phyloP scores from a whole-genome alignment of 2,329 filamentous ascomycete species.

The Gnomoniopsis smithogilvyi region DNA sequence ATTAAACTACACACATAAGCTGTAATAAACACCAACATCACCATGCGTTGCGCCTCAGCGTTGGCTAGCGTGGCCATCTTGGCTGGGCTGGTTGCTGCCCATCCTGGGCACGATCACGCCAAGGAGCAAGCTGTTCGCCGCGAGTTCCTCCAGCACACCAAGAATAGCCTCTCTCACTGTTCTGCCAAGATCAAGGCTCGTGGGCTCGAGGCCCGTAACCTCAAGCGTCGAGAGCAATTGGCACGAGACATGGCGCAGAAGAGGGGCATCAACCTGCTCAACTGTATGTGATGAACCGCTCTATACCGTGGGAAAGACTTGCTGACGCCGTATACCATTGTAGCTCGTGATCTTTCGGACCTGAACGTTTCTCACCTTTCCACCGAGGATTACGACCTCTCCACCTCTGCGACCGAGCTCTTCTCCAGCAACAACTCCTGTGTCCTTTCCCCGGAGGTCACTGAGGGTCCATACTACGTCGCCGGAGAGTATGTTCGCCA shows the following conservation, averaged over 20 bases:
- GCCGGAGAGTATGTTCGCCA: conserved; percentile 42
- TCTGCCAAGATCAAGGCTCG: conserved; percentile 35
- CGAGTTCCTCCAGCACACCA: conserved; percentile 31
- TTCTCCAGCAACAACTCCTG: conserved; percentile 43
- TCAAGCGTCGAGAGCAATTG: conserved; percentile 33
- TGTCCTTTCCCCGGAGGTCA: conserved; percentile 49
- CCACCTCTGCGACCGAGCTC: conserved; percentile 32
- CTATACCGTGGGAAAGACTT: not conserved
- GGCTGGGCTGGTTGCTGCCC: conserved; percentile 25
- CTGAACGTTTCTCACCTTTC: conserved; percentile 36
- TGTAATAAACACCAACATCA: not conserved
- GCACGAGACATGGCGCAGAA: conserved; percentile 31
- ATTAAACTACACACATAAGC: not conserved
- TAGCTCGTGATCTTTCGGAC: conserved; percentile 31
- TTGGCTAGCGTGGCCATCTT: conserved; percentile 21
- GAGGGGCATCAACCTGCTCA: conserved; percentile 24
- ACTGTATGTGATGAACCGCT: conserved; percentile 1
- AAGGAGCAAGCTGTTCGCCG: conserved; percentile 39
- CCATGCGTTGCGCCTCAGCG: conserved; percentile 25
- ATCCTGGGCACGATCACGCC: conserved; percentile 39
- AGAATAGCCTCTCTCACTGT: conserved; percentile 35
- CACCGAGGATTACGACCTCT: conserved; percentile 29
- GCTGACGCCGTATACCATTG: conserved; percentile 21
- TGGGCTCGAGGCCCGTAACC: conserved; percentile 32
- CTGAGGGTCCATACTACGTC: conserved; percentile 52